phyloP scores from a whole-genome alignment of 2,329 filamentous ascomycete genomes.

The Colletotrichum endophyticum region DNA sequence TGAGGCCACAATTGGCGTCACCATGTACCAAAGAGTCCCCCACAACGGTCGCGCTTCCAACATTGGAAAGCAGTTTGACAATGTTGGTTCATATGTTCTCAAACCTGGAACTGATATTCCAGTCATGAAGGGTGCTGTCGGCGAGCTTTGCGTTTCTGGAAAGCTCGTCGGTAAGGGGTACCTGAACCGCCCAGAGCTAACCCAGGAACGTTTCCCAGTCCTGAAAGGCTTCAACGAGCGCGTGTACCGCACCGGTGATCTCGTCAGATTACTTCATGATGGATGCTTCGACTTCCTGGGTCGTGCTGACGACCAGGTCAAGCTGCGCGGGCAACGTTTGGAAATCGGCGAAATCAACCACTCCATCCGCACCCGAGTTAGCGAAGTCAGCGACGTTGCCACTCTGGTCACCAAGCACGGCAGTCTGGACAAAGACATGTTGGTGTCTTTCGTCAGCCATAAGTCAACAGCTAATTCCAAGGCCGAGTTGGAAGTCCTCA shows the following conservation, averaged over 20 bases:
- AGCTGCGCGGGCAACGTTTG: constrained; percentile 85
- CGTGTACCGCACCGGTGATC: constrained; percentile 87
- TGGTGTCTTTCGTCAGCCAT: constrained; percentile 76
- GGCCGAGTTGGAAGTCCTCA: constrained; percentile 26
- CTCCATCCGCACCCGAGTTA: constrained; percentile 68
- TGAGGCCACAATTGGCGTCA: constrained; percentile 91
- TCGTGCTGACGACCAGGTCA: constrained; percentile 89
- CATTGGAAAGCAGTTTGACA: constrained; percentile 85
- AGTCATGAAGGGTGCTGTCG: constrained; percentile 78
- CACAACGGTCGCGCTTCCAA: constrained; percentile 82
- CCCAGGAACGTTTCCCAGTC: constrained; percentile 74
- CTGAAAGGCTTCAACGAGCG: constrained; percentile 61
- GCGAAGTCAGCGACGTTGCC: constrained; percentile 69
- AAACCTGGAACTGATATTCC: constrained; percentile 71
- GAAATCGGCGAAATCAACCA: constrained; percentile 94
- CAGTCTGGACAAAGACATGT: constrained; percentile 77
- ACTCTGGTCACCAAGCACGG: constrained; percentile 77
- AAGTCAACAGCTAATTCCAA: background rate
- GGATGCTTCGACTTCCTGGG: constrained; percentile 87
- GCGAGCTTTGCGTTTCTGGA: constrained; percentile 88
- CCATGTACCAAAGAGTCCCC: constrained; percentile 85
- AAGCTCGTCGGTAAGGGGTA: constrained; percentile 90
- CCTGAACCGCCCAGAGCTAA: constrained; percentile 80
- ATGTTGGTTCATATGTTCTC: constrained; percentile 85
- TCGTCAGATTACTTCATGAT: constrained; percentile 82